These are phyloP conservation scores for Rhynchospora tenuis DNA, from an alignment of 176 grass and related monocot genomes.

Conservation along the genomic window DNA sequence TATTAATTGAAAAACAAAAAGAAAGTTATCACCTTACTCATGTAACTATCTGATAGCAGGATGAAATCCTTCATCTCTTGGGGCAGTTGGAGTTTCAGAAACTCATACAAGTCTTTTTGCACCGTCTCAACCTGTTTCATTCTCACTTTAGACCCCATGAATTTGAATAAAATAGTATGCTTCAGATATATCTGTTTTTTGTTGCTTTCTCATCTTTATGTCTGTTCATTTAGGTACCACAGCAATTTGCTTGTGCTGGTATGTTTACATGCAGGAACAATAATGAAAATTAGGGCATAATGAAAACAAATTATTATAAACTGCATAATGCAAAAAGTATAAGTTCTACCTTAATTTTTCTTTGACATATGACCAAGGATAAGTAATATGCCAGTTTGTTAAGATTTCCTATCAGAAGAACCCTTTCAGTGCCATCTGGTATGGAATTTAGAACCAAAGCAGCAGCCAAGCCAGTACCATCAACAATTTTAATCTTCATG, in stretches of 20 bases:
- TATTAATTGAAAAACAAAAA: not conserved
- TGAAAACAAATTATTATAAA: not conserved
- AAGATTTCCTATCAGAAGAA: slow-evolving; percentile 57
- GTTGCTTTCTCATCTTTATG: not conserved
- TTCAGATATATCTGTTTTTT: not conserved
- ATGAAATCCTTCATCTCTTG: slow-evolving; percentile 39
- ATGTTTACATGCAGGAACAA: not conserved
- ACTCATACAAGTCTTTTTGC: slow-evolving; percentile 54
- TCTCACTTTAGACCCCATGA: not conserved
- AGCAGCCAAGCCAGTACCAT: slow-evolving; percentile 86
- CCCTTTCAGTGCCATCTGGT: slow-evolving; percentile 45
- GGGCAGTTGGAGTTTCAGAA: slow-evolving; percentile 50
- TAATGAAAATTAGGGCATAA: slow-evolving; percentile 3
- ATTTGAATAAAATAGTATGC: not conserved
- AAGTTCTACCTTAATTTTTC: slow-evolving; percentile 52
- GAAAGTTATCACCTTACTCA: slow-evolving; percentile 5
- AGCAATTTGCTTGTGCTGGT: not conserved
- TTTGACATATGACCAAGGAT: slow-evolving; percentile 53
- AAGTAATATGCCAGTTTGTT: slow-evolving; percentile 57
- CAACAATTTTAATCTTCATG: slow-evolving; percentile 61
- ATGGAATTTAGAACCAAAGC: slow-evolving; percentile 64
- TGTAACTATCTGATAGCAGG: slow-evolving; percentile 37
- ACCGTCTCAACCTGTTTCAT: slow-evolving; percentile 53
- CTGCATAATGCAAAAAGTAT: not conserved
- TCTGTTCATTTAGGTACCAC: not conserved